phyloP scores from a whole-genome alignment of 2,329 filamentous ascomycete genomes.

The Zarea fungicola region DNA sequence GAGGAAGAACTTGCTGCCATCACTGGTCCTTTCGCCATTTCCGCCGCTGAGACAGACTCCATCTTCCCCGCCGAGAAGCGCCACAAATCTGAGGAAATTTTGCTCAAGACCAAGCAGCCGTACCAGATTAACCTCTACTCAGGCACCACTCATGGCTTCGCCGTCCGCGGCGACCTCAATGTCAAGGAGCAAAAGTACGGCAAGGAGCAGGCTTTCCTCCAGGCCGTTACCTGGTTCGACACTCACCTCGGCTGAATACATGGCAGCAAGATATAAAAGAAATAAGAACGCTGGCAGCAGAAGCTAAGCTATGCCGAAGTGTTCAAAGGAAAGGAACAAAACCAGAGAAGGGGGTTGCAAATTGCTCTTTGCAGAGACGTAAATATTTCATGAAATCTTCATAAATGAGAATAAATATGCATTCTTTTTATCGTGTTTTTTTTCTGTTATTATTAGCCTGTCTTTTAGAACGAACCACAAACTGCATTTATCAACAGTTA shows the following conservation, averaged over 20 bases:
- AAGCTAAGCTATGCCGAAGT: background rate
- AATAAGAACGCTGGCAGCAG: no score
- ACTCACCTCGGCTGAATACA: constrained; percentile 30
- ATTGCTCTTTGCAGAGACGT: no score
- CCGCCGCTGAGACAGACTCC: constrained; percentile 57
- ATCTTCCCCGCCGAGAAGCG: constrained; percentile 55
- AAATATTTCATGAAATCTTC: no score
- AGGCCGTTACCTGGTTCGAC: constrained; percentile 72
- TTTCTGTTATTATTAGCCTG: no score
- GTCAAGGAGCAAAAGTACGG: constrained; percentile 55
- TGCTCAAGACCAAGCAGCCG: constrained; percentile 45
- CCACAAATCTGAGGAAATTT: constrained; percentile 52
- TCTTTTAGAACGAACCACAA: no score
- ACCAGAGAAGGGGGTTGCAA: no score
- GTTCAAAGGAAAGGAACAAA: background rate
- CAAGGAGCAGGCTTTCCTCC: constrained; percentile 73
- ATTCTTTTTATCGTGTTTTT: no score
- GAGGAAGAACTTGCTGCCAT: constrained; percentile 55
- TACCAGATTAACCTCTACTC: constrained; percentile 70
- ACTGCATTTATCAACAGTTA: no score
- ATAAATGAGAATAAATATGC: no score
- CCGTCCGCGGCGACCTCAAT: constrained; percentile 57
- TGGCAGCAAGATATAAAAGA: no score
- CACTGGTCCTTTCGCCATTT: constrained; percentile 52
- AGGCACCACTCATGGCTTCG: constrained; percentile 68